Percentiles rank a stretch among this genome's conserved stretches.
Conservation (phyloP, 306 rosid genomes). For the Crataegus laevigata region DNA sequence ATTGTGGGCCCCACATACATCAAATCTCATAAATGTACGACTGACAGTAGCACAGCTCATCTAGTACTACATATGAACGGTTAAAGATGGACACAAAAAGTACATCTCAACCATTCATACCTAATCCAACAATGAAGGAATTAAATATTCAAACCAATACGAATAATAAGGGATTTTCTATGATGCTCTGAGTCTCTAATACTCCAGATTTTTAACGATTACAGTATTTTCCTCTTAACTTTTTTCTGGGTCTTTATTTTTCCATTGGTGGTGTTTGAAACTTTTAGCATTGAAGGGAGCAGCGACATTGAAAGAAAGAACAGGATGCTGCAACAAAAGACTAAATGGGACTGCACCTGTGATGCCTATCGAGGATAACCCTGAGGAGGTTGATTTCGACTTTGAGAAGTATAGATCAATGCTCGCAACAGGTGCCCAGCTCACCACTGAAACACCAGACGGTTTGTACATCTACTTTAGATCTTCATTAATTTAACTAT, state of each 20-base stretch:
- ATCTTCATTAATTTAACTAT: not conserved
- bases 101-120: not conserved
- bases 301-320: conserved; percentile 69
- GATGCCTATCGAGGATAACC: conserved; percentile 61
- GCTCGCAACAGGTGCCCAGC: conserved; percentile 55
- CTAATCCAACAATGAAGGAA: not conserved
- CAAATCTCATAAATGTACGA: too few relatives aligned
- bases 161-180: too few relatives aligned
- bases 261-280: not conserved
- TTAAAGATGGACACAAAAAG: too few relatives aligned
- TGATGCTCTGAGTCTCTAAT: too few relatives aligned
- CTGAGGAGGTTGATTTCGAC: conserved; percentile 59
- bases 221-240: not conserved
- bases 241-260: not conserved
- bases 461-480: conserved; percentile 28
- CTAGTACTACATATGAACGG: too few relatives aligned
- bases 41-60: too few relatives aligned
- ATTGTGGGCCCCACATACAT: too few relatives aligned
- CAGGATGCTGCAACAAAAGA: conserved; percentile 60
- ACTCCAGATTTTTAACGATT: not conserved
- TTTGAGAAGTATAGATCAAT: conserved; percentile 49
- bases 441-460: conserved; percentile 74
- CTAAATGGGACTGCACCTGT: conserved; percentile 54
- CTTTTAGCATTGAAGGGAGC: conserved; percentile 75
- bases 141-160: not conserved